phyloP scores from a whole-genome alignment of 768 basidiomycete species.

The Psilocybe sp. region DNA sequence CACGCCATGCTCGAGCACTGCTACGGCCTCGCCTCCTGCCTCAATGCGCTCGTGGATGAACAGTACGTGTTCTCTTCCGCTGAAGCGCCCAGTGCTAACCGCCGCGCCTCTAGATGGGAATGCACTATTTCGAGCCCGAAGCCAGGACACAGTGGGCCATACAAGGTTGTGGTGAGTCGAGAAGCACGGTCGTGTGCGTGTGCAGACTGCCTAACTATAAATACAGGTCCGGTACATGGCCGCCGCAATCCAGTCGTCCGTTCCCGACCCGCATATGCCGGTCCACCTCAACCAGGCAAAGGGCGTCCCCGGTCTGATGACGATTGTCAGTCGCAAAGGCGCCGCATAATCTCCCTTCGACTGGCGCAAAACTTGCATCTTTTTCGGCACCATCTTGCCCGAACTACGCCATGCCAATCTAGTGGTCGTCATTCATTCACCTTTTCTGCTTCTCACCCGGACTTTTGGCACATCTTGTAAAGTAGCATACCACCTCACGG shows the following conservation, averaged over 20 bases:
- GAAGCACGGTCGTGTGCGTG: background rate
- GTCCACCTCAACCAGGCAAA: conserved; percentile 59
- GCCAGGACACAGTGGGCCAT: conserved; percentile 43
- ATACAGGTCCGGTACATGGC: conserved; percentile 63
- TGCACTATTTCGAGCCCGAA: conserved; percentile 59
- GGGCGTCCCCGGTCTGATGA: conserved; percentile 75
- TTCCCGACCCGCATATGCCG: conserved; percentile 56
- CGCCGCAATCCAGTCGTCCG: conserved; percentile 49
- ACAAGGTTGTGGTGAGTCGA: conserved; percentile 57
- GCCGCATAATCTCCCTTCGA: background rate
- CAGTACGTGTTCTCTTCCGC: conserved; percentile 42
- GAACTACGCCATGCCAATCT: too few relatives aligned
- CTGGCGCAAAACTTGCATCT: too few relatives aligned
- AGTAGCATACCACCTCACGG: too few relatives aligned
- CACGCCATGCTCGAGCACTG: conserved; percentile 48
- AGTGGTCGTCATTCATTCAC: too few relatives aligned
- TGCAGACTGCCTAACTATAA: background rate
- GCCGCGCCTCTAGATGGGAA: conserved; percentile 49
- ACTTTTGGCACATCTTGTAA: too few relatives aligned
- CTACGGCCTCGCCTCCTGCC: conserved; percentile 38
- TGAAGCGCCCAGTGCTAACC: background rate
- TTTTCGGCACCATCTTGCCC: too few relatives aligned
- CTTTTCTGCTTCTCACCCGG: too few relatives aligned
- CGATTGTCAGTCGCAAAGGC: conserved; percentile 39
- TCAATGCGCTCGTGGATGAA: conserved; percentile 64